These are phyloP conservation scores for Cornus controversa DNA, from an alignment of 148 eudicot species.

Conservation along the genomic window DNA sequence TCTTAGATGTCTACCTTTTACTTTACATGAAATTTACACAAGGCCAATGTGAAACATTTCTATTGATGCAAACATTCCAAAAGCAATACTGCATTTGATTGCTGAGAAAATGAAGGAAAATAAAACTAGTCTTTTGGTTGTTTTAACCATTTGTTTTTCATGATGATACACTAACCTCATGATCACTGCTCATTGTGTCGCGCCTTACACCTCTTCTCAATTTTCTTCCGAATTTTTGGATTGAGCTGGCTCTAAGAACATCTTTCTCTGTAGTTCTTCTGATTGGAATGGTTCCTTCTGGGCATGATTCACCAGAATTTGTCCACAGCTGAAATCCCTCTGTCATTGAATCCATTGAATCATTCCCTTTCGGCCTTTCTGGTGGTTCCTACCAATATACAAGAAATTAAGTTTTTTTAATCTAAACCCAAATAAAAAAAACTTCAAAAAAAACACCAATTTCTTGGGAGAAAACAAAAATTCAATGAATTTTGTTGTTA, in stretches of 20 bases:
- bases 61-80: too few species aligned
- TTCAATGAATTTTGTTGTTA: too few species aligned
- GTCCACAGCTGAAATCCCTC: constrained; percentile 65
- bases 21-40: neutral
- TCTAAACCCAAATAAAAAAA: neutral
- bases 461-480: too few species aligned
- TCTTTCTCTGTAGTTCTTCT: constrained; percentile 83
- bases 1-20: too few species aligned
- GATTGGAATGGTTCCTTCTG: constrained; percentile 88
- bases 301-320: constrained; percentile 71
- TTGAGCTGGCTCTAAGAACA: constrained; percentile 58
- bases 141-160: too few species aligned
- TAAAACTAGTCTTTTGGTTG: neutral
- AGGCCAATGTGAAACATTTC: neutral
- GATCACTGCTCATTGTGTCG: constrained; percentile 76
- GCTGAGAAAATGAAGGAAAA: constrained; percentile 10
- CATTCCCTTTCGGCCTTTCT: constrained; percentile 69
- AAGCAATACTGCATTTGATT: too few species aligned
- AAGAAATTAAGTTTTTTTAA: neutral
- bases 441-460: neutral
- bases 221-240: constrained; percentile 72
- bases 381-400: constrained; percentile 61
- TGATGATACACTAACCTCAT: constrained; percentile 62
- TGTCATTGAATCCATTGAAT: constrained; percentile 27
- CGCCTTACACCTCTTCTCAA: constrained; percentile 51